Conservation (phyloP, 441 rosid species). For the Erysimum pusillum region DNA sequence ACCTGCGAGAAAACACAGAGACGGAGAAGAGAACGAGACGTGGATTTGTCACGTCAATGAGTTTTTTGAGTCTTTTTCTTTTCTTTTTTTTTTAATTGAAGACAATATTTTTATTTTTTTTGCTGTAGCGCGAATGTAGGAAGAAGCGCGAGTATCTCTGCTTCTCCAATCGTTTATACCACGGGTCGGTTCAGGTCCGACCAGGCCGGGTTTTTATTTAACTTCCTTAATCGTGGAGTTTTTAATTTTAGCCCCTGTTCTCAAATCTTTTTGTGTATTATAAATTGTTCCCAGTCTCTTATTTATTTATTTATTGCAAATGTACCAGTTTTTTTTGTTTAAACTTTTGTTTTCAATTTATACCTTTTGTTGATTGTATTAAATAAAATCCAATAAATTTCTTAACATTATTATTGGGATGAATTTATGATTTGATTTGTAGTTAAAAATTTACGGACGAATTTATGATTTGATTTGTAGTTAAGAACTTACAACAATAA, state of each 20-base stretch:
- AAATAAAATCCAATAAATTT: too few species aligned
- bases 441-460: too few species aligned
- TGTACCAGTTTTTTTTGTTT: too few species aligned
- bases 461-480: too few species aligned
- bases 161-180: conserved; percentile 38
- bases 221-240: not conserved
- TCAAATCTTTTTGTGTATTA: not conserved
- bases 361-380: too few species aligned
- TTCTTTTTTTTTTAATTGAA: not conserved
- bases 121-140: conserved; percentile 45
- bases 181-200: not conserved
- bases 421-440: too few species aligned
- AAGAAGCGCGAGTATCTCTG: conserved; percentile 43
- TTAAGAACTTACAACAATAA: too few species aligned
- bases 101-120: not conserved
- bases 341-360: too few species aligned
- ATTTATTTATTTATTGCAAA: too few species aligned
- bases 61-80: not conserved
- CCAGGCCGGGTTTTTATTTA: not conserved
- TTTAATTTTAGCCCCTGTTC: not conserved
- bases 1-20: conserved; percentile 43
- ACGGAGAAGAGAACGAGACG: conserved; percentile 37
- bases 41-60: conserved; percentile 36
- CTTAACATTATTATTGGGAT: too few species aligned
- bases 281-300: too few species aligned